Evolutionary conservation across 805 yeast genomes (phyloP), one percentile per base, ranked within the genome.

Genomic region (Diddensiella caesifluorescens): DNA sequence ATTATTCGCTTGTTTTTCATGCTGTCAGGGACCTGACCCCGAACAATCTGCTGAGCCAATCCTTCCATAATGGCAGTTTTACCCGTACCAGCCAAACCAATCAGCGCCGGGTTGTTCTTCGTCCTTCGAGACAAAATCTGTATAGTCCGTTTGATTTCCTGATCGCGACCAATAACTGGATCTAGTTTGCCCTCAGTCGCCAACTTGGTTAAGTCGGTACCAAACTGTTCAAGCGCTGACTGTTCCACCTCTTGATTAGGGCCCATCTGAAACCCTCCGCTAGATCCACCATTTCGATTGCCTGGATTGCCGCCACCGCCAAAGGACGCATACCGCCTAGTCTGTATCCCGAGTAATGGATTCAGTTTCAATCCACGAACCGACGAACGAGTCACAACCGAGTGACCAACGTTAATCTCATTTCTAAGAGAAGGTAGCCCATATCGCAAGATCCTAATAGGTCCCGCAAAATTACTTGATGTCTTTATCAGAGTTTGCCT

Each of bases 11-110:
- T 92, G 42, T 83, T 79, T 59, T 88, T 85, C 82, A 90, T 81
- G 32, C 88, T 77, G 48, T 92, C 97, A 0, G 97, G 97, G 1
- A 90, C 98, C 59, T 89, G 95, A 9, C 90, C 90, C 43, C 83
- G 77, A 5, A 86, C 78, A 38, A 92, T 89, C 55, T 97, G 70
- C 63, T 92, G 97, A 0, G 97, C 97, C 29, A 92, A 69, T 0
- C 97, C 98, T 59, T 92, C 98, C 77, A 92, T 83, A 44, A 92
- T 79, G 4, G 97, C 94, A 0, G 97, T 92, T 62, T 90, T 90
- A 67, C 98, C 98, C 0, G 96, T 94, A 65, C 98, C 98, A 1
- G 98, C 98, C 52, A 84, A 79, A 48, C 98, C 98, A 31, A 92
- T 88, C 41, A 90, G 63, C 1, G 92, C 95, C 0, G 98, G 98